A percentile compares a stretch with the other conserved stretches of the same genome.
Conservation (phyloP, 257 asterid genomes). For the Solanum clarkiae region DNA sequence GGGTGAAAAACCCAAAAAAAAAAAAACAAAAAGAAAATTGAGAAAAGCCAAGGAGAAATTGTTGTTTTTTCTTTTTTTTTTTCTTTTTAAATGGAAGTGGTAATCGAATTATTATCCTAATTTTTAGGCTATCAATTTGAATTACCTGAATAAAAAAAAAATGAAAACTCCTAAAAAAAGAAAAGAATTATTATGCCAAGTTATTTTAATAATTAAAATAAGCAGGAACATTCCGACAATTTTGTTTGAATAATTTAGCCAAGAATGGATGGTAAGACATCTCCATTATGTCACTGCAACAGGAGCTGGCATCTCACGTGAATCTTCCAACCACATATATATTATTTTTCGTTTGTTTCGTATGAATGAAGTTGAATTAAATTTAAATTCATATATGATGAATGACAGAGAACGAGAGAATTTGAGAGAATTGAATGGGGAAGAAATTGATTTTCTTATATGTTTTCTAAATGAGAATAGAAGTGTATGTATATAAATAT, state of each 20-base stretch:
- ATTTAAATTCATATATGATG: background rate
- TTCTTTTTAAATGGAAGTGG: background rate
- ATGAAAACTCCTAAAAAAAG: background rate
- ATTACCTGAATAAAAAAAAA: background rate
- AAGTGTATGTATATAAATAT: too few species aligned
- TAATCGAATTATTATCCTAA: background rate
- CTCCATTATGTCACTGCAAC: conserved; percentile 19
- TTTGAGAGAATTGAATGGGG: too few species aligned
- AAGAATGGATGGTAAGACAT: conserved; percentile 32
- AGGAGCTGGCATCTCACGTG: conserved; percentile 35
- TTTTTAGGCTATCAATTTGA: background rate
- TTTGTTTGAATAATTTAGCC: conserved; percentile 10
- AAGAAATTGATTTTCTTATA: too few species aligned
- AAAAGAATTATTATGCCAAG: background rate
- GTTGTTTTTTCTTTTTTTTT: too few species aligned
- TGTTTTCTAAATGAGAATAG: too few species aligned
- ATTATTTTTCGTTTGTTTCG: background rate
- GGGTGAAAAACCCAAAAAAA: fast-evolving
- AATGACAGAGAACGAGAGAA: too few species aligned
- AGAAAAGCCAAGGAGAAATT: too few species aligned
- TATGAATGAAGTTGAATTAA: background rate
- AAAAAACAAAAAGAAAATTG: too few species aligned
- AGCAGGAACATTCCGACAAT: conserved; percentile 9
- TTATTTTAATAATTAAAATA: background rate
- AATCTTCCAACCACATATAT: conserved; percentile 1